A percentile compares a stretch with the other conserved stretches of the same genome.
These are phyloP conservation scores for Botrytis byssoidea DNA, from an alignment of 2,329 filamentous ascomycete species.

Conservation along the genomic window DNA sequence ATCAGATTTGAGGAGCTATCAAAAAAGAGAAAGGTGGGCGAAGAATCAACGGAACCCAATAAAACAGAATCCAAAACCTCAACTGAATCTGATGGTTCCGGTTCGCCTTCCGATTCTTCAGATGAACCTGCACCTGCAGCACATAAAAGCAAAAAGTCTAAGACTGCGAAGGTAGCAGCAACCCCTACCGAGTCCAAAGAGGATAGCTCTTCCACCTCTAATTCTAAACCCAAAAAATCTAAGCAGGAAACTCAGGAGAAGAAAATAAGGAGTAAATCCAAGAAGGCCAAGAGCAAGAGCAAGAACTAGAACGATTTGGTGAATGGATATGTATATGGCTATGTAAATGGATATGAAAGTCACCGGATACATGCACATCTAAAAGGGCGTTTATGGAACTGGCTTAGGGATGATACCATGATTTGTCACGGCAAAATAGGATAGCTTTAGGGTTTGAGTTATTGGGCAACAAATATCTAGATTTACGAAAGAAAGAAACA, in stretches of 20 bases:
- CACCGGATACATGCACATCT: not conserved
- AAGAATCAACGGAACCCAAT: constrained; percentile 16
- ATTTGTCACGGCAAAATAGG: constrained; percentile 11
- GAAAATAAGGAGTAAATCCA: constrained; percentile 16
- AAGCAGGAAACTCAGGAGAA: constrained; percentile 17
- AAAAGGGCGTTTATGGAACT: constrained; percentile 18
- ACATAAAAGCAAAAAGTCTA: constrained; percentile 37
- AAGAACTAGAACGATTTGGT: not conserved
- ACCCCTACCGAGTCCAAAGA: constrained; percentile 10
- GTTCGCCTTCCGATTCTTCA: constrained; percentile 25
- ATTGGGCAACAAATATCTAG: not conserved
- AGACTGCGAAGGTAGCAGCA: constrained; percentile 31
- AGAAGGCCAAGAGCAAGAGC: constrained; percentile 20
- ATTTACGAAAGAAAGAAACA: not conserved
- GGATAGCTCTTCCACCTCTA: not conserved
- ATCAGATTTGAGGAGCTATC: constrained; percentile 47
- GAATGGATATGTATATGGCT: not conserved
- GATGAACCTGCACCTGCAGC: constrained; percentile 17
- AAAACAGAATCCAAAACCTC: constrained; percentile 18
- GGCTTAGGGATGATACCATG: constrained; percentile 20
- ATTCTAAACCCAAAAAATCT: not conserved
- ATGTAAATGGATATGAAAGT: not conserved
- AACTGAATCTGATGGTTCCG: constrained; percentile 27
- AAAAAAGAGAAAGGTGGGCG: constrained; percentile 37
- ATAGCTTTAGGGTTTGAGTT: not conserved